A percentile compares a stretch with the other conserved stretches of the same genome.
These are phyloP conservation scores for Batkoa obscura DNA, from an alignment of 371 early-diverging fungal genomes.

Conservation along the genomic window DNA sequence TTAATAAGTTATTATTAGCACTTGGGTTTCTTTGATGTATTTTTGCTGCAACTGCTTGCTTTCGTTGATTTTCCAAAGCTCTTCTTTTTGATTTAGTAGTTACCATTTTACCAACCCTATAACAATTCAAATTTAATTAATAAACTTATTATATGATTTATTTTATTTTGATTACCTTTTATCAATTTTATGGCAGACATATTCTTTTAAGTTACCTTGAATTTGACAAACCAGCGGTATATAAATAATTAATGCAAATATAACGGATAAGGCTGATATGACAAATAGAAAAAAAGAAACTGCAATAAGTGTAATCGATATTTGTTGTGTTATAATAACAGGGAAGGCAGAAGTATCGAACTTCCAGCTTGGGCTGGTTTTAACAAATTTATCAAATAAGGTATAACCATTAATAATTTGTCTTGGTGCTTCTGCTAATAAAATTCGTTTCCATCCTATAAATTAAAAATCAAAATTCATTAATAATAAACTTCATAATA, in stretches of 20 bases:
- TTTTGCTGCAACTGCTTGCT: too few relatives aligned
- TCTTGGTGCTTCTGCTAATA: slow-evolving; percentile 75
- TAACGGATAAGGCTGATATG: slow-evolving; percentile 26
- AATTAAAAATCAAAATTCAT: not conserved
- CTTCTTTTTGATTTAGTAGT: not conserved
- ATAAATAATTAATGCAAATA: slow-evolving; percentile 47
- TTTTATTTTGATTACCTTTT: slow-evolving; percentile 16
- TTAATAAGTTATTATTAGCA: too few relatives aligned
- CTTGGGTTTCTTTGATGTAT: too few relatives aligned
- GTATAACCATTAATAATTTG: slow-evolving; percentile 39
- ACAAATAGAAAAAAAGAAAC: slow-evolving; percentile 49
- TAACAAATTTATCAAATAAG: slow-evolving; percentile 11
- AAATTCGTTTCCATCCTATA: slow-evolving; percentile 60
- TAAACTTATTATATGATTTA: too few relatives aligned
- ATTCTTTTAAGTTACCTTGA: slow-evolving; percentile 79
- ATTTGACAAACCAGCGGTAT: slow-evolving; percentile 59
- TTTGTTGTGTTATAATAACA: slow-evolving; percentile 8
- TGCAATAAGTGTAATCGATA: slow-evolving; percentile 21
- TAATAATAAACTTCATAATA: not conserved
- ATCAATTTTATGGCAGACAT: slow-evolving; percentile 76
- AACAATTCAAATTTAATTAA: not conserved
- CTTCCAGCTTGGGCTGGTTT: not conserved
- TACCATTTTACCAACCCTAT: not conserved
- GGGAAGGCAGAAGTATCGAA: not conserved
- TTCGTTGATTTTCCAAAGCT: not conserved